A percentile compares a stretch with the other conserved stretches of the same genome.
Conservation (phyloP, 164 flowering plant species). For the Vitis labrusca region DNA sequence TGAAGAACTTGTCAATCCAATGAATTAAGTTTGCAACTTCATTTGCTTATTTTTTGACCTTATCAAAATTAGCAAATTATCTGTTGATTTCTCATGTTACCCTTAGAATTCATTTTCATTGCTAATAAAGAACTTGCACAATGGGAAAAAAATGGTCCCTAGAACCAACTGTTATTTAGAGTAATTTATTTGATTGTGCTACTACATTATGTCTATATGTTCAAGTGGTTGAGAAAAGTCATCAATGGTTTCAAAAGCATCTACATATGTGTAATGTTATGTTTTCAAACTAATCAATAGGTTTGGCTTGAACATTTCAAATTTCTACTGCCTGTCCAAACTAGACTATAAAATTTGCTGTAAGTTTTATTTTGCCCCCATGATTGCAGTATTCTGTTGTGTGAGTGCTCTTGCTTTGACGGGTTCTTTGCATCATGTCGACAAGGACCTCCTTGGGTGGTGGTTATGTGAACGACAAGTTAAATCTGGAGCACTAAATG, state of each 20-base stretch:
- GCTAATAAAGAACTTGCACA: too few relatives aligned
- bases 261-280: not conserved
- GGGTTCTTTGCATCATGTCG: conserved; percentile 75
- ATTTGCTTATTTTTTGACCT: too few relatives aligned
- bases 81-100: too few relatives aligned
- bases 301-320: not conserved
- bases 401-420: conserved; percentile 90
- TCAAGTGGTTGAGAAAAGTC: too few relatives aligned
- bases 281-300: not conserved
- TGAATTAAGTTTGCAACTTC: too few relatives aligned
- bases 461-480: conserved; percentile 95
- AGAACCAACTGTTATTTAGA: too few relatives aligned
- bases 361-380: not conserved
- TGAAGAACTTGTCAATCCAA: too few relatives aligned
- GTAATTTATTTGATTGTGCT: too few relatives aligned
- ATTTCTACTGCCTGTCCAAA: not conserved
- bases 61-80: too few relatives aligned
- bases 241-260: not conserved
- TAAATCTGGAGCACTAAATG: conserved; percentile 88
- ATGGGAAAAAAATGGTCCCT: too few relatives aligned
- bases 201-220: too few relatives aligned
- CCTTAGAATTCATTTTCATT: too few relatives aligned
- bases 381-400: conserved; percentile 82
- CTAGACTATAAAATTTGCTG: not conserved
- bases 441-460: conserved; percentile 95